These are phyloP conservation scores for Ogataea dorogensis DNA, from an alignment of 805 yeast species.

Conservation along the genomic window DNA sequence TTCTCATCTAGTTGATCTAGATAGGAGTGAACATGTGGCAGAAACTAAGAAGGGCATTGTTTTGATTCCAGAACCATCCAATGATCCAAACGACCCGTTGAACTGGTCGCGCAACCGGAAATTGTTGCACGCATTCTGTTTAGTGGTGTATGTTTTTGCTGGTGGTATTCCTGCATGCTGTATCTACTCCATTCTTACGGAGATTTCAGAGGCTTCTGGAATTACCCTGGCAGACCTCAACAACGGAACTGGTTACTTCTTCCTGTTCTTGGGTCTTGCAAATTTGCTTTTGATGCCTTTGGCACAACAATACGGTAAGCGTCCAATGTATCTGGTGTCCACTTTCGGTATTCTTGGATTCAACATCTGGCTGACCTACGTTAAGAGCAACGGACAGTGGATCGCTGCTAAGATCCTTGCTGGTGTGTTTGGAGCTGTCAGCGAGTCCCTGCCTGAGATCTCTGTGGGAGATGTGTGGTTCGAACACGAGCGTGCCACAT, in stretches of 20 bases:
- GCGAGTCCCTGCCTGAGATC: conserved; percentile 50
- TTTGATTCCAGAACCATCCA: conserved; percentile 63
- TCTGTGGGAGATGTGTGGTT: conserved; percentile 49
- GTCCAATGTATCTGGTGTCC: conserved; percentile 37
- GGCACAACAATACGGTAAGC: conserved; percentile 39
- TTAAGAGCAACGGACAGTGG: conserved; percentile 33
- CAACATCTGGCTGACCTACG: conserved; percentile 36
- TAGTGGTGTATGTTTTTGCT: conserved; percentile 37
- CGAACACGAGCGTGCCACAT: conserved; percentile 50
- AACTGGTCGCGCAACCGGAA: conserved; percentile 58
- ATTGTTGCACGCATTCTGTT: conserved; percentile 43
- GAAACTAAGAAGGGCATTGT: conserved; percentile 40
- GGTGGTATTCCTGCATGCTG: conserved; percentile 30
- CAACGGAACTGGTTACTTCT: conserved; percentile 39
- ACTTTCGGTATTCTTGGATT: conserved; percentile 31
- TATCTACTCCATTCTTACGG: conserved; percentile 29
- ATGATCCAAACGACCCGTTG: conserved; percentile 68
- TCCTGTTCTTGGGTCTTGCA: conserved; percentile 41
- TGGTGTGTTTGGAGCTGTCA: conserved; percentile 37
- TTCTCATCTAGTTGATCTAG: conserved; percentile 17
- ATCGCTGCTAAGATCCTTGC: conserved; percentile 31
- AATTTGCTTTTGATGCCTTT: conserved; percentile 38
- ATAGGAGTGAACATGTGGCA: conserved; percentile 5
- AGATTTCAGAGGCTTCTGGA: conserved; percentile 20
- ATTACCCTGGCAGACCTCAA: conserved; percentile 32